Percentiles rank a stretch among this genome's conserved stretches.
Conservation (phyloP, 495 filamentous ascomycete species). For the Daldinia concentrica region DNA sequence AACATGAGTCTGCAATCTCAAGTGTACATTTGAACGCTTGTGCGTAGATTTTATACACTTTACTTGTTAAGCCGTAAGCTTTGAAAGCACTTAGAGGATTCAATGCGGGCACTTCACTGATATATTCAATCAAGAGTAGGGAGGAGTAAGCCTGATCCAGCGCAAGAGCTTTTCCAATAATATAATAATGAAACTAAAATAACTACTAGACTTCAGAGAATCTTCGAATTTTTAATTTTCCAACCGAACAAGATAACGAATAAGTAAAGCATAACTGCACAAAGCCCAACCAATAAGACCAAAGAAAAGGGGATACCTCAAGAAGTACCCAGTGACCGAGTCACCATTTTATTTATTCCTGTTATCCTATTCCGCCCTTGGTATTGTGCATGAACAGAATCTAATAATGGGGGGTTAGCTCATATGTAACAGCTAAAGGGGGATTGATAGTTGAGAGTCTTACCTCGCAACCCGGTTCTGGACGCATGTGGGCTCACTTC, state of each 20-base stretch:
- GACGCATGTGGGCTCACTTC: slow-evolving; percentile 5
- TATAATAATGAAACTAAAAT: too few species aligned
- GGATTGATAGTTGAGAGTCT: not conserved
- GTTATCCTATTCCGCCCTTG: not conserved
- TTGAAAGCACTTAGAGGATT: too few species aligned
- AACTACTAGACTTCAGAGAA: too few species aligned
- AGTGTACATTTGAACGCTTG: too few species aligned
- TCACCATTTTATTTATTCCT: not conserved
- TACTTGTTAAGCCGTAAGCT: too few species aligned
- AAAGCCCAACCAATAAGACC: not conserved
- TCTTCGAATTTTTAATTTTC: too few species aligned
- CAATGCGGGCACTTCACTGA: too few species aligned
- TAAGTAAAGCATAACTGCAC: not conserved
- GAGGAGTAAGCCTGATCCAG: too few species aligned
- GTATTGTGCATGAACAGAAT: slow-evolving; percentile 13
- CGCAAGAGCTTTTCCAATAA: too few species aligned
- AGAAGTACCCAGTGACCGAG: not conserved
- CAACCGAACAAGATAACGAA: not conserved
- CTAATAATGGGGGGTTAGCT: slow-evolving; percentile 6
- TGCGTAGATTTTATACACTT: too few species aligned
- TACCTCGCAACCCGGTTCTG: slow-evolving; percentile 14
- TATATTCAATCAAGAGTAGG: too few species aligned
- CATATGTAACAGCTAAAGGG: not conserved
- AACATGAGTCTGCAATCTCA: too few species aligned
- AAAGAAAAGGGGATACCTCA: not conserved